A percentile compares a stretch with the other conserved stretches of the same genome.
Evolutionary conservation across 73 alveolate genomes (phyloP).

Genomic region (Paramecium primaurelia): DNA sequence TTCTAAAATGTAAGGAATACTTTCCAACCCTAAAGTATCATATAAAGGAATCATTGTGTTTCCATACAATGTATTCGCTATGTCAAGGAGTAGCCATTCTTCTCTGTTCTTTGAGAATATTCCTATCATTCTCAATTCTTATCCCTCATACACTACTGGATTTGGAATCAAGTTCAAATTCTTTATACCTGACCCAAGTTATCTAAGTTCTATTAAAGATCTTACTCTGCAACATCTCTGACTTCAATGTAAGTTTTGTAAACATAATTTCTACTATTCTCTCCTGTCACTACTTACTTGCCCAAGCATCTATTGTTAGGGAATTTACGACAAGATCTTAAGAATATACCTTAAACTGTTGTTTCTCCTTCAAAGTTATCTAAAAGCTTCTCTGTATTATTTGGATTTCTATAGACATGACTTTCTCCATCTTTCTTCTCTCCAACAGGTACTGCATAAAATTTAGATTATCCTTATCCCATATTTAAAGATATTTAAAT

Average conservation of each 20-base stretch:
- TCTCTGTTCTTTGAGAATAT: constrained; percentile 86
- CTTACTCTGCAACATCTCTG: neutral
- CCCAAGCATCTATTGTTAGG: constrained; percentile 32
- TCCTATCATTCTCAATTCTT: constrained; percentile 71
- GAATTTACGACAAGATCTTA: neutral
- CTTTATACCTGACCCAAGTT: constrained; percentile 18
- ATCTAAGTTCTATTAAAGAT: neutral
- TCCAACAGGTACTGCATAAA: constrained; percentile 72
- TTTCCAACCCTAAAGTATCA: constrained; percentile 59
- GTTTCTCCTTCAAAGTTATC: constrained; percentile 23
- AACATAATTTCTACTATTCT: neutral
- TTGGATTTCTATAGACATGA: constrained; percentile 69
- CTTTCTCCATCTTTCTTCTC: constrained; percentile 78
- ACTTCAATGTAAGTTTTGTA: constrained; percentile 24
- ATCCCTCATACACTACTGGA: constrained; percentile 8
- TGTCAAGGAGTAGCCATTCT: constrained; percentile 81
- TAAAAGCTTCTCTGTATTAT: constrained; percentile 46
- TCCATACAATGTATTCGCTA: constrained; percentile 75
- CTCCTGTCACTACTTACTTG: neutral
- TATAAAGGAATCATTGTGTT: constrained; percentile 81
- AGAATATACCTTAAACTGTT: constrained; percentile 17
- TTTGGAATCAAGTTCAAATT: constrained; percentile 23
- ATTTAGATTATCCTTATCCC: constrained; percentile 29
- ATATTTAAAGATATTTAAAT: neutral
- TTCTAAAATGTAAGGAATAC: constrained; percentile 71